A percentile compares a stretch with the other conserved stretches of the same genome.
These are phyloP conservation scores for Stagonosporopsis vannaccii DNA, from an alignment of 2,329 filamentous ascomycete genomes.

Conservation along the genomic window DNA sequence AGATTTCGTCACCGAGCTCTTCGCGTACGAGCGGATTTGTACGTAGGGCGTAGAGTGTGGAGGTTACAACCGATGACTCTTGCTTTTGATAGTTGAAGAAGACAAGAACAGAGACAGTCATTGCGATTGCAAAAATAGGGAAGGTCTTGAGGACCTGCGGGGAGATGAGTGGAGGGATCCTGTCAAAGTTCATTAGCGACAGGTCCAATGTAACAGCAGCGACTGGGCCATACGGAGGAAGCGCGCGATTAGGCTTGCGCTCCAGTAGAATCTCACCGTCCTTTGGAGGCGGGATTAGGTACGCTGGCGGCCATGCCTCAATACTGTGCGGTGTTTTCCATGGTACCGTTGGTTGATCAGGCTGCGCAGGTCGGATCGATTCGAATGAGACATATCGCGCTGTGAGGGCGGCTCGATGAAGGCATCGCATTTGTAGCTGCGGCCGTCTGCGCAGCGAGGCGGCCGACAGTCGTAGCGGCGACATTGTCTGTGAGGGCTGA, in stretches of 20 bases:
- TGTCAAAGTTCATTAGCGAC: constrained; percentile 22
- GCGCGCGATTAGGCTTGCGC: constrained; percentile 42
- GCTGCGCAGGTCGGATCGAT: constrained; percentile 25
- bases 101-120: constrained; percentile 75
- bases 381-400: constrained; percentile 33
- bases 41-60: constrained; percentile 89
- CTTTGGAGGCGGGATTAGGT: constrained; percentile 45
- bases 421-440: constrained; percentile 30
- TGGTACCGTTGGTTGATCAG: constrained; percentile 39
- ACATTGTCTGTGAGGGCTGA: constrained; percentile 27
- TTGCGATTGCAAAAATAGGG: constrained; percentile 78
- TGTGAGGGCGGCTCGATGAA: constrained; percentile 28
- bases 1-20: constrained; percentile 75
- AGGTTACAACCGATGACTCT: constrained; percentile 80
- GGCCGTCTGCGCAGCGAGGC: constrained; percentile 35
- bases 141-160: constrained; percentile 64
- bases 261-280: constrained; percentile 46
- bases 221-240: constrained; percentile 40
- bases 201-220: neutral
- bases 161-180: constrained; percentile 46
- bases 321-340: constrained; percentile 50
- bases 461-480: constrained; percentile 34
- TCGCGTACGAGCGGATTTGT: constrained; percentile 78
- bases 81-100: constrained; percentile 99
- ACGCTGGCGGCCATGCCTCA: constrained; percentile 44